Conservation (phyloP, 139 green algal genomes). For the Limnomonas spitsbergensis region DNA sequence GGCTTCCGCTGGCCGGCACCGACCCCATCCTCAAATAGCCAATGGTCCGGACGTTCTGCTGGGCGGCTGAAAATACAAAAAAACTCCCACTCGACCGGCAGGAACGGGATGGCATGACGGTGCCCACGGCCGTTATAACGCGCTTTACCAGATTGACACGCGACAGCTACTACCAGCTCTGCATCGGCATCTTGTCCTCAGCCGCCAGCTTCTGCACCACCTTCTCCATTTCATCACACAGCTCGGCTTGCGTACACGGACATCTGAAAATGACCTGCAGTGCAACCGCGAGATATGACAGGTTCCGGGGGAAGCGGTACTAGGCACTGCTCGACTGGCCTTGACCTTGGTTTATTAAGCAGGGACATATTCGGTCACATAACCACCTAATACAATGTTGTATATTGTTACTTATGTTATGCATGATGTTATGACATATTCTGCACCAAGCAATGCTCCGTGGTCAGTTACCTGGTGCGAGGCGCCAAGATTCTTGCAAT, state of each 20-base stretch:
- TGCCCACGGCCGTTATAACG: too few species aligned
- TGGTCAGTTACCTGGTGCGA: conserved; percentile 2
- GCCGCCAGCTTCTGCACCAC: not conserved
- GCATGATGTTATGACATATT: not conserved
- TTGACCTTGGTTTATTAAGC: not conserved
- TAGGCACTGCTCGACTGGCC: not conserved
- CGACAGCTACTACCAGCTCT: too few species aligned
- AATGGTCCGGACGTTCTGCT: too few species aligned
- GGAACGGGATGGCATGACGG: too few species aligned
- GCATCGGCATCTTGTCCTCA: conserved; percentile 5
- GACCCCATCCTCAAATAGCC: too few species aligned
- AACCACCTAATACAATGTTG: not conserved
- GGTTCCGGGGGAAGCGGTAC: not conserved
- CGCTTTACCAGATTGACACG: too few species aligned
- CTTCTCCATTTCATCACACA: not conserved
- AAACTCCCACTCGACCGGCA: too few species aligned
- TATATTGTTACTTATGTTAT: not conserved
- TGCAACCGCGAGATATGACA: not conserved
- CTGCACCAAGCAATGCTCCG: too few species aligned
- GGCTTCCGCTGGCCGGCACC: too few species aligned
- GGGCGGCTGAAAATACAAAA: too few species aligned
- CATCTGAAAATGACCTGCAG: conserved; percentile 1
- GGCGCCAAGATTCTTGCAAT: not conserved
- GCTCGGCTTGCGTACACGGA: conserved; percentile 6
- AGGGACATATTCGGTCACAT: not conserved